Percentiles rank a stretch among this genome's conserved stretches.
phyloP scores from a whole-genome alignment of 2,329 filamentous ascomycete genomes.

The Alternaria consortialis region DNA sequence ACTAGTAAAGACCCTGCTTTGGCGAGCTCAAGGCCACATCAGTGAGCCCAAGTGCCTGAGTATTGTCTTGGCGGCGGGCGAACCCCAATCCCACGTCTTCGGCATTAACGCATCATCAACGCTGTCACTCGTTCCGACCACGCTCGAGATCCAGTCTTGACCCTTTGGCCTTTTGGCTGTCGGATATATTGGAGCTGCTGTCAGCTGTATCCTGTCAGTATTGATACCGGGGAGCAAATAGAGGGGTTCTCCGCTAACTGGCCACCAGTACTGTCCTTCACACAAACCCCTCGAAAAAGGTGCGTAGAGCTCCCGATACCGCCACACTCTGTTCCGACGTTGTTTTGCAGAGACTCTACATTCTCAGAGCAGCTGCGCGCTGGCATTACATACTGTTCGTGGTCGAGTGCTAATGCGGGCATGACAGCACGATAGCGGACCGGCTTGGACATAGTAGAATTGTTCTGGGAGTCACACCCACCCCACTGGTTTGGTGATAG shows the following conservation, averaged over 20 bases:
- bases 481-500: slow-evolving; percentile 27
- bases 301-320: slow-evolving; percentile 35
- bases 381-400: slow-evolving; percentile 2
- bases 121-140: slow-evolving; percentile 22
- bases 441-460: slow-evolving; percentile 13
- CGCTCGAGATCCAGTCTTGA: slow-evolving; percentile 13
- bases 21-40: slow-evolving; percentile 45
- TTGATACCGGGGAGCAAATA: slow-evolving; percentile 28
- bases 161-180: slow-evolving; percentile 19
- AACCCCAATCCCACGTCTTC: slow-evolving; percentile 45
- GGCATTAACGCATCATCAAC: slow-evolving; percentile 31
- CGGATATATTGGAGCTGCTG: slow-evolving; percentile 16
- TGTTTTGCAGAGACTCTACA: neutral
- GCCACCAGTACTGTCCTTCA: slow-evolving; percentile 40
- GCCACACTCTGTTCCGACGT: slow-evolving; percentile 12
- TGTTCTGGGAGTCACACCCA: slow-evolving; percentile 21
- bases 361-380: slow-evolving; percentile 1
- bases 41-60: slow-evolving; percentile 34
- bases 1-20: slow-evolving; percentile 29
- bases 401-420: slow-evolving; percentile 28
- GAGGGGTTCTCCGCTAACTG: slow-evolving; percentile 48
- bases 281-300: slow-evolving; percentile 42
- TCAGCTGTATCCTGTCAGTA: slow-evolving; percentile 36
- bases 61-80: slow-evolving; percentile 45
- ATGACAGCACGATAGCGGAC: slow-evolving; percentile 23